These are phyloP conservation scores for Diutina rugosa DNA, from an alignment of 1,139 yeast species.

Conservation along the genomic window DNA sequence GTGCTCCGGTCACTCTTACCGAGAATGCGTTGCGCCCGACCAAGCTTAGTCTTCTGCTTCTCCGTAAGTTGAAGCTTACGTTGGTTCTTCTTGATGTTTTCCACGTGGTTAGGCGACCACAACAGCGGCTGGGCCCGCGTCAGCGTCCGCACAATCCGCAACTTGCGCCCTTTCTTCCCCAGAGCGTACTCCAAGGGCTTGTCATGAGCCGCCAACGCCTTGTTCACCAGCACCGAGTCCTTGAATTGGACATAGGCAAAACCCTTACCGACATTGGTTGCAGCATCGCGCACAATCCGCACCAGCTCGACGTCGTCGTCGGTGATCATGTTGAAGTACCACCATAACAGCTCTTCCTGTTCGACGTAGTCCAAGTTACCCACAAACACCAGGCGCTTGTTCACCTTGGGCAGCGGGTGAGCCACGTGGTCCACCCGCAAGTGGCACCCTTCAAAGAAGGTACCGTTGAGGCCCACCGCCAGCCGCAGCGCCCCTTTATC, in stretches of 20 bases:
- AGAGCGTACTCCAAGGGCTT: conserved; percentile 33
- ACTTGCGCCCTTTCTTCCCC: conserved; percentile 37
- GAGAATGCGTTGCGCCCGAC: conserved; percentile 62
- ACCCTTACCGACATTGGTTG: conserved; percentile 93
- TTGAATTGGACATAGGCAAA: conserved; percentile 91
- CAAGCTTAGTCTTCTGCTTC: conserved; percentile 62
- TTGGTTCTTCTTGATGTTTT: conserved; percentile 16
- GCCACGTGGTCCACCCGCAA: conserved; percentile 84
- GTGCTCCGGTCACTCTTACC: conserved; percentile 74
- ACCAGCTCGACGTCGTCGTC: conserved; percentile 75
- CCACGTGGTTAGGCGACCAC: conserved; percentile 32
- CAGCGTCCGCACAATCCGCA: conserved; percentile 74
- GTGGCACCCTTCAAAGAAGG: conserved; percentile 58
- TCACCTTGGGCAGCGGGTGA: conserved; percentile 81
- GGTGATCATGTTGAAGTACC: conserved; percentile 48
- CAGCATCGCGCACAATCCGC: conserved; percentile 80
- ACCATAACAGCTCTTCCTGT: conserved; percentile 81
- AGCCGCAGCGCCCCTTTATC: conserved; percentile 39
- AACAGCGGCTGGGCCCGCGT: conserved; percentile 34
- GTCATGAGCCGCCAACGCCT: conserved; percentile 69
- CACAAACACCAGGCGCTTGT: conserved; percentile 75
- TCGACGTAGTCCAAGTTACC: conserved; percentile 94
- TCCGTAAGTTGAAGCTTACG: conserved; percentile 29
- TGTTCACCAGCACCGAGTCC: conserved; percentile 69
- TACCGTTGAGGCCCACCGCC: conserved; percentile 52